phyloP scores from a whole-genome alignment of 2,329 filamentous ascomycete genomes.

The Dactylonectria estremocensis region DNA sequence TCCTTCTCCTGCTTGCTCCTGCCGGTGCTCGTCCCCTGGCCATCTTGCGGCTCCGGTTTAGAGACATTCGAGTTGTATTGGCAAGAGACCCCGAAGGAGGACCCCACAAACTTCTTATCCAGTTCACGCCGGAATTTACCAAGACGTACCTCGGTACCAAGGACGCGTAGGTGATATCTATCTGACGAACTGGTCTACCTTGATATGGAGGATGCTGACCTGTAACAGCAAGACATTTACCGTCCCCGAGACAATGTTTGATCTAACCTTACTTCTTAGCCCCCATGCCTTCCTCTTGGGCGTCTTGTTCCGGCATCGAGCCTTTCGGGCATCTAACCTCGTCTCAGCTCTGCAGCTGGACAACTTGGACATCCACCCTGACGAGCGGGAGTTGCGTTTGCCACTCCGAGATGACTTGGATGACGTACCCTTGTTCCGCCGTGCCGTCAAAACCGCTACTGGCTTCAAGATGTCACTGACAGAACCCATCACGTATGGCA shows the following conservation, averaged over 20 bases:
- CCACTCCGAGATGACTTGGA: slow-evolving; percentile 18
- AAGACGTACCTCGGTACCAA: slow-evolving; percentile 44
- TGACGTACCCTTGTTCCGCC: slow-evolving; percentile 10
- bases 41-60: slow-evolving; percentile 38
- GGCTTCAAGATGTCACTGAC: slow-evolving; percentile 33
- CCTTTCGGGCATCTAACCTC: slow-evolving; percentile 43
- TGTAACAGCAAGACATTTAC: slow-evolving; percentile 50
- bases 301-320: slow-evolving; percentile 46
- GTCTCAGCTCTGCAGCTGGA: slow-evolving; percentile 37
- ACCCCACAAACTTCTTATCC: slow-evolving; percentile 33
- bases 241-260: slow-evolving; percentile 55
- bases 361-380: slow-evolving; percentile 45
- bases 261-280: slow-evolving; percentile 54
- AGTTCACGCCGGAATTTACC: slow-evolving; percentile 40
- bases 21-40: slow-evolving; percentile 28
- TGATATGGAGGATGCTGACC: not conserved
- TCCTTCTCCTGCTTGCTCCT: slow-evolving; percentile 30
- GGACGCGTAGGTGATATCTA: slow-evolving; percentile 34
- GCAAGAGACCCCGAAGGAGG: slow-evolving; percentile 33
- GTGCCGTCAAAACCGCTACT: slow-evolving; percentile 16
- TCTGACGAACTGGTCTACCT: not conserved
- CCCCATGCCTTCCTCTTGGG: slow-evolving; percentile 52
- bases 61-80: slow-evolving; percentile 32
- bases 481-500: slow-evolving; percentile 26
- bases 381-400: slow-evolving; percentile 39